phyloP scores from a whole-genome alignment of 2,329 filamentous ascomycete genomes.

The Aspergillus nomiae region DNA sequence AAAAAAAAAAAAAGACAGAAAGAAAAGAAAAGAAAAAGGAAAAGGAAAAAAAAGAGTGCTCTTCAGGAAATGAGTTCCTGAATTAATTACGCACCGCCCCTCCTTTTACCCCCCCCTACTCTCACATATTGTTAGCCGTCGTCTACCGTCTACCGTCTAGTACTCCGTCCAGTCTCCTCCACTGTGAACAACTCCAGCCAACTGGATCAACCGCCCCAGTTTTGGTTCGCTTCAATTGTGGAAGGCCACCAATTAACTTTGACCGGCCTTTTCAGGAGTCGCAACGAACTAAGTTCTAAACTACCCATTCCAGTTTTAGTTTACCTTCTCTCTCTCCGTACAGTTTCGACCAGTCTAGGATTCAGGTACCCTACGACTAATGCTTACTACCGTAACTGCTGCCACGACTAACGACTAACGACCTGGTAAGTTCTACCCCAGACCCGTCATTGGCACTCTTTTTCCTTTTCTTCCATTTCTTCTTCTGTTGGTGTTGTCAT shows the following conservation, averaged over 20 bases:
- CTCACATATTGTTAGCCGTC: neutral
- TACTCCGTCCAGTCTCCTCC: slow-evolving; percentile 1
- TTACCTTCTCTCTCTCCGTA: neutral
- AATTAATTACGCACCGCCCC: slow-evolving; percentile 7
- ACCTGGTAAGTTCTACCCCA: slow-evolving; percentile 10
- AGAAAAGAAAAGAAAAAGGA: too few species aligned
- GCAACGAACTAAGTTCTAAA: neutral
- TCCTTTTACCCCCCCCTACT: slow-evolving; percentile 5
- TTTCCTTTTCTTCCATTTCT: slow-evolving; percentile 6
- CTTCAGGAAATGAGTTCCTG: slow-evolving; percentile 4
- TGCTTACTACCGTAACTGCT: neutral
- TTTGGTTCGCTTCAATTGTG: slow-evolving; percentile 18
- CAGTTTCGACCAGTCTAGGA: slow-evolving; percentile 6
- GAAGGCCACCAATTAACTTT: slow-evolving; percentile 22
- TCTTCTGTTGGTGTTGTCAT: neutral
- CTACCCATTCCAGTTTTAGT: slow-evolving; percentile 3
- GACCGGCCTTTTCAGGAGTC: neutral
- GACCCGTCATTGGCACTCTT: slow-evolving; percentile 18
- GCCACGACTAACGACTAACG: slow-evolving; percentile 3
- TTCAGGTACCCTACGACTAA: slow-evolving; percentile 3
- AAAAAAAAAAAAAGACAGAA: neutral
- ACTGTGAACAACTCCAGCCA: slow-evolving; percentile 5
- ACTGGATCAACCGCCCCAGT: slow-evolving; percentile 14
- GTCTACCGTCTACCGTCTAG: neutral
- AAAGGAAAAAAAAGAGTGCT: neutral